Base-by-base conservation (phyloP, 331 rosid species). In the Ulmus americana region DNA sequence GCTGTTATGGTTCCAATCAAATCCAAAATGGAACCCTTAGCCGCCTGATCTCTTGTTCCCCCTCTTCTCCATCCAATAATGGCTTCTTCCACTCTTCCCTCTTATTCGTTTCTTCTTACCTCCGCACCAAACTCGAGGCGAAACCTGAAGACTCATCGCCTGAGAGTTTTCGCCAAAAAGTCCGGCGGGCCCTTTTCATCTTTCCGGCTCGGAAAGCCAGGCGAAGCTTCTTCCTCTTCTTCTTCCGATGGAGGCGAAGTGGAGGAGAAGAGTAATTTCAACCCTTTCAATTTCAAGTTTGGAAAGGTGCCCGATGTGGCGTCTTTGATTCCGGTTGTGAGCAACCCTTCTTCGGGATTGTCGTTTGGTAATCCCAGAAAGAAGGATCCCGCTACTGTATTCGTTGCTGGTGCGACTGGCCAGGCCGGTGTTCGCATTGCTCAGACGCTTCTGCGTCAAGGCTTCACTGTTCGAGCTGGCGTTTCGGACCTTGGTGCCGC, bases 381-480 rank as follows among this genome's bases (percentile, higher is more conserved):
- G 1, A 94, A 94, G 84, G 99, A 94, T 50, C 74, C 95, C 10
- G 64, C 86, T 1, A 77, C 95, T 0, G 99, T 94, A 39, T 94
- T 94, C 54, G 99, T 94, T 42, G 91, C 99, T 0, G 95, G 96
- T 0, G 96, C 97, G 3, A 67, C 95, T 0, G 99, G 99, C 4
- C 97, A 81, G 61, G 90, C 95, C 0, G 99, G 99, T 28, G 60
- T 85, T 71, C 95, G 99, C 55, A 85, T 94, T 69, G 84, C 94
- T 0, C 99, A 94, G 65, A 61, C 81, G 1, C 73, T 94, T 64
- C 68, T 94, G 10, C 86, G 97, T 6, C 75, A 90, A 59, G 99
- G 99, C 41, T 94, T 94, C 16, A 87, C 67, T 50, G 99, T 94
- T 0, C 72, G 99, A 45, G 99, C 99, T 39, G 99, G 99, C 6